Base-by-base conservation (phyloP, 768 basidiomycete genomes). In the Pleurotus tuber-regium region DNA sequence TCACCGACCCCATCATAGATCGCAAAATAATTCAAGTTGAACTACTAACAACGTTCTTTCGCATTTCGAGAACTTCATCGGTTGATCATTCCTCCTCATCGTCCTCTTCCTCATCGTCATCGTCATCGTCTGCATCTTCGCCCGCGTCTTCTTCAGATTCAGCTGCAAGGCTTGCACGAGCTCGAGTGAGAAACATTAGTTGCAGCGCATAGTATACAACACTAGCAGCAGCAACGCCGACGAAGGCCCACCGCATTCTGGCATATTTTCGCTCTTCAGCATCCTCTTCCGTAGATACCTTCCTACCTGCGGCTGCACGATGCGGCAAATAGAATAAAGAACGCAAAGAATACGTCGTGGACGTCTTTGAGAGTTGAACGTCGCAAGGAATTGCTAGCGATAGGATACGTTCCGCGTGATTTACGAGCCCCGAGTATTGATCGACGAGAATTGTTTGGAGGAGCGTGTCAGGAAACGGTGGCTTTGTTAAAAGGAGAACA, bases 401-500 rank as follows among this genome's bases (percentile, higher is more conserved):
- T 5, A 68, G 69, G 48, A 90, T 66, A 25, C 76, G 72, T 42
- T 74, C 70, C 4, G 87, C 82, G 57, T 89, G 87, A 5, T 75
- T 64, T 10, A 78, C 66, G 35, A 92, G 72, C 7, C 69, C 61
- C 0, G 86, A 77, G 61, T 83, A 89, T 3, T 77, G 75, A 4
- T 78, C 76, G 1, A 59, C 60, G 7, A 90, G 62, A 2, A 87
- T 73, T 54, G 73, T 70, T 59, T 77, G 73, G 6, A 92, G 55
- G 12, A 82, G 62, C 2, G 80, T 66, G 56, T 89, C 82, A 1
- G 86, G 83, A 51, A 83, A 84, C 30, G 80, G 77, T 4, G 84
- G 78, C 39, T 76, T 66, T 3, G 74, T 54, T 3, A 91, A 67
- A 26, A 89, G 70, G 26, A 89, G 73, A 23, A 86, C 70, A 55